These are phyloP conservation scores for Herpetomonas tarakana DNA, from an alignment of 208 protist species.

Conservation along the genomic window DNA sequence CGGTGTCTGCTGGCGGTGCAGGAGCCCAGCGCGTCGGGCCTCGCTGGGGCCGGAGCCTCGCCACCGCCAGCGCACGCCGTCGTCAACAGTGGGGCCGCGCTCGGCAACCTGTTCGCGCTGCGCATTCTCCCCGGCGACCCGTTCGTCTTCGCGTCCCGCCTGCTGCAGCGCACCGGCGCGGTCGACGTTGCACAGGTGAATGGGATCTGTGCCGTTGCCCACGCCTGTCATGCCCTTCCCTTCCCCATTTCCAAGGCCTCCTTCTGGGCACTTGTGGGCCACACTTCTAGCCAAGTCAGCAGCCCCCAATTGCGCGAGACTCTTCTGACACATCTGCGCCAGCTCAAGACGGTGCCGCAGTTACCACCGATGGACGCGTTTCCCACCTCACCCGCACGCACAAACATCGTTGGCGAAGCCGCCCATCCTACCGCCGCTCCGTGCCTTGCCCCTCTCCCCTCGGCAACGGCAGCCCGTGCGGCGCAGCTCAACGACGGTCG, in stretches of 20 bases:
- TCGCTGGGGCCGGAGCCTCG: conserved; percentile 7
- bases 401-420: neutral
- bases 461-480: conserved; percentile 10
- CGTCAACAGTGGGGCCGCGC: conserved; percentile 53
- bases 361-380: neutral
- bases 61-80: conserved; percentile 3
- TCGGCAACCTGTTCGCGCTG: conserved; percentile 56
- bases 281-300: conserved; percentile 20
- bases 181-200: conserved; percentile 46
- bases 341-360: conserved; percentile 33
- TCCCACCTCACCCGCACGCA: neutral
- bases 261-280: conserved; percentile 74
- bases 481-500: conserved; percentile 29
- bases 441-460: neutral
- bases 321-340: conserved; percentile 58
- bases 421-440: too few species aligned
- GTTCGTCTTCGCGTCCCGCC: conserved; percentile 55
- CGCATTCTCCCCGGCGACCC: conserved; percentile 65
- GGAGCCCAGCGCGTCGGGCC: conserved; percentile 16
- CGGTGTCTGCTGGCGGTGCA: conserved; percentile 38
- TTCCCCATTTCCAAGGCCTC: conserved; percentile 54
- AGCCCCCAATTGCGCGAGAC: conserved; percentile 24
- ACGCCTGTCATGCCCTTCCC: conserved; percentile 46
- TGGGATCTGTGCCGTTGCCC: conserved; percentile 71
- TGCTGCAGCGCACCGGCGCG: conserved; percentile 51